These are phyloP conservation scores for Umbilicus rupestris DNA, from an alignment of 164 flowering plant species.

Conservation along the genomic window DNA sequence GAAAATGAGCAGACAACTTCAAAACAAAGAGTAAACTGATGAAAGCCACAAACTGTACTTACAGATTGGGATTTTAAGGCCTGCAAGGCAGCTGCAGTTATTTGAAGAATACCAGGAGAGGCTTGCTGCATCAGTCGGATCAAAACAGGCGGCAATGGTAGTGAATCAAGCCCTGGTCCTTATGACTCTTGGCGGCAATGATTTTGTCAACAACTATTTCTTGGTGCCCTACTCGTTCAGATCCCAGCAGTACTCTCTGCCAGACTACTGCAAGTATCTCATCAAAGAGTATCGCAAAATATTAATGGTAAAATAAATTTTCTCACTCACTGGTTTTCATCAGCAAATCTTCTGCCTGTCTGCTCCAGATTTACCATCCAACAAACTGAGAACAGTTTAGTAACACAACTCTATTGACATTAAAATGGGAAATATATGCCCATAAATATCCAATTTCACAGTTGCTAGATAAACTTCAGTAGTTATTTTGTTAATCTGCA, in stretches of 20 bases:
- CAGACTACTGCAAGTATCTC: constrained; percentile 24
- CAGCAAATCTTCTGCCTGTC: too few species aligned
- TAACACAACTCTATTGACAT: too few species aligned
- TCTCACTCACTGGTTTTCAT: too few species aligned
- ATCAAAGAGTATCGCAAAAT: constrained; percentile 31
- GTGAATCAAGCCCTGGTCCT: constrained; percentile 28
- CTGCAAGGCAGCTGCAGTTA: constrained; percentile 21
- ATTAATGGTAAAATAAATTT: constrained; percentile 16
- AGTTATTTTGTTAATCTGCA: constrained; percentile 17
- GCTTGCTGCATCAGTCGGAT: constrained; percentile 19
- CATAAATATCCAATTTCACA: neutral
- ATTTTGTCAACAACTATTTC: constrained; percentile 43
- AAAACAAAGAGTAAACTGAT: neutral
- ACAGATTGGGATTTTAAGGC: constrained; percentile 33
- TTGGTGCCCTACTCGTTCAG: constrained; percentile 36
- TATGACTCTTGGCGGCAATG: constrained; percentile 38
- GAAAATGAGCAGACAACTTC: neutral
- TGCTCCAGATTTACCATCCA: too few species aligned
- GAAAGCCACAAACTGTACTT: neutral
- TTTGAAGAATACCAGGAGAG: constrained; percentile 31
- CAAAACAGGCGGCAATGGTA: constrained; percentile 9
- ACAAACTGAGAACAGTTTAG: too few species aligned
- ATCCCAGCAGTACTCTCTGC: constrained; percentile 29
- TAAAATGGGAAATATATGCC: neutral
- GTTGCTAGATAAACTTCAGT: neutral